Percentiles rank a stretch among this genome's conserved stretches.
Conservation (phyloP, 768 basidiomycete genomes). For the Lentinus tigrinus region DNA sequence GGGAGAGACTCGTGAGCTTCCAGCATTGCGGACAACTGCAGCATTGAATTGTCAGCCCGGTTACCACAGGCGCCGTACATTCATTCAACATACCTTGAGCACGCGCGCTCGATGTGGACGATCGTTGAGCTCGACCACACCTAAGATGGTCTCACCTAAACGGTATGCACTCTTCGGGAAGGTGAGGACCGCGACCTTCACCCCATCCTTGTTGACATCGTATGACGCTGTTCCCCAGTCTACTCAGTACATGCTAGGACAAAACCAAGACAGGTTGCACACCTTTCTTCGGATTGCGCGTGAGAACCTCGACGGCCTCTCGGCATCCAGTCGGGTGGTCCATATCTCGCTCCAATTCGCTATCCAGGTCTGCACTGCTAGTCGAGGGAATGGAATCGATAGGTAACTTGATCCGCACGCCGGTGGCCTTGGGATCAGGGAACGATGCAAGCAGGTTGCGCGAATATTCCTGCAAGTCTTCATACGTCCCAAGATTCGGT, state of each 20-base stretch:
- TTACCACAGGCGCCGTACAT: background rate
- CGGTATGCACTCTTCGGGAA: slow-evolving; percentile 90
- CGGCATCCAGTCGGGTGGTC: slow-evolving; percentile 53
- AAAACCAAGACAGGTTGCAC: background rate
- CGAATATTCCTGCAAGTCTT: slow-evolving; percentile 55
- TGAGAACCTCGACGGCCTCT: slow-evolving; percentile 89
- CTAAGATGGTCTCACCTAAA: slow-evolving; percentile 88
- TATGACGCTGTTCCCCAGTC: slow-evolving; percentile 65
- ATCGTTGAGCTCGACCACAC: slow-evolving; percentile 85
- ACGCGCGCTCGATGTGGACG: slow-evolving; percentile 70
- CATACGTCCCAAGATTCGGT: slow-evolving; percentile 31
- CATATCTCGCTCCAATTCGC: slow-evolving; percentile 40
- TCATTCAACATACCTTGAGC: slow-evolving; percentile 58
- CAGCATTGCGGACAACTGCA: slow-evolving; percentile 83
- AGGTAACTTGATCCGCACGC: slow-evolving; percentile 20
- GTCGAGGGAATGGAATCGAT: slow-evolving; percentile 14
- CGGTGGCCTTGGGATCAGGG: slow-evolving; percentile 23
- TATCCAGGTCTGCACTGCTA: slow-evolving; percentile 23
- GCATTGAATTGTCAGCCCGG: background rate
- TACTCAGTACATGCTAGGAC: background rate
- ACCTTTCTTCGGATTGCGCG: slow-evolving; percentile 89
- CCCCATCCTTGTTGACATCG: slow-evolving; percentile 92
- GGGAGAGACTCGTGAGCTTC: slow-evolving; percentile 88
- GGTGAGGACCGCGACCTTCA: slow-evolving; percentile 86
- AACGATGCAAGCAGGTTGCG: slow-evolving; percentile 48